Evolutionary conservation across 352 stramenopile species (phyloP).

Genomic region (Globisporangium paddicum): DNA sequence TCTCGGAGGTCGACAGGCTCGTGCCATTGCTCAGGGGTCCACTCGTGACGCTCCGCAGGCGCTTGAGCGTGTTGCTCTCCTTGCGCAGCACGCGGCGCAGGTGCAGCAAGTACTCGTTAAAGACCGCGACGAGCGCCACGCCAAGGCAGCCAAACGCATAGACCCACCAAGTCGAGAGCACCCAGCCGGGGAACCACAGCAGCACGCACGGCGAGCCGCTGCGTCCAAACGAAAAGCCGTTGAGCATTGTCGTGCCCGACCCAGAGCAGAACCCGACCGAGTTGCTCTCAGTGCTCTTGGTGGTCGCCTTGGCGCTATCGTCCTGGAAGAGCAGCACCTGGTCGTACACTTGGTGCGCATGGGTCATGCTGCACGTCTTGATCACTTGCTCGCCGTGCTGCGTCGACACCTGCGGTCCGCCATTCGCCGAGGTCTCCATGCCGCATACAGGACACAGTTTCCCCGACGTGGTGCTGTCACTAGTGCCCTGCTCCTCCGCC

Average conservation of each 20-base stretch:
- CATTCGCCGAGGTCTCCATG: conserved; percentile 49
- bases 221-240: conserved; percentile 51
- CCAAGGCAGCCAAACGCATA: conserved; percentile 51
- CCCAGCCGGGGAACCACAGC: conserved; percentile 74
- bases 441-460: conserved; percentile 62
- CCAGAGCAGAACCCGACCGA: conserved; percentile 42
- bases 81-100: conserved; percentile 59
- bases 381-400: conserved; percentile 52
- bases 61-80: conserved; percentile 50
- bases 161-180: conserved; percentile 44
- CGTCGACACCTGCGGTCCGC: conserved; percentile 49
- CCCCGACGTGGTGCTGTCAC: conserved; percentile 10
- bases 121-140: conserved; percentile 50
- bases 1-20: conserved; percentile 16
- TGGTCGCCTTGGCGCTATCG: neutral
- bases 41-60: conserved; percentile 6
- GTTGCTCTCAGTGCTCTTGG: neutral
- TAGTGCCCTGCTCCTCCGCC: conserved; percentile 1
- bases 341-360: conserved; percentile 57
- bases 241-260: conserved; percentile 68
- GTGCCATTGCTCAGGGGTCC: conserved; percentile 13
- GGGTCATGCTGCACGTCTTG: conserved; percentile 65
- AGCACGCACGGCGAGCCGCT: conserved; percentile 43
- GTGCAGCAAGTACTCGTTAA: conserved; percentile 74
- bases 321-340: conserved; percentile 44